A percentile compares a stretch with the other conserved stretches of the same genome.
Evolutionary conservation across 1,284 basidiomycete species (phyloP).

Genomic region (Boletus albobrunnescens): DNA sequence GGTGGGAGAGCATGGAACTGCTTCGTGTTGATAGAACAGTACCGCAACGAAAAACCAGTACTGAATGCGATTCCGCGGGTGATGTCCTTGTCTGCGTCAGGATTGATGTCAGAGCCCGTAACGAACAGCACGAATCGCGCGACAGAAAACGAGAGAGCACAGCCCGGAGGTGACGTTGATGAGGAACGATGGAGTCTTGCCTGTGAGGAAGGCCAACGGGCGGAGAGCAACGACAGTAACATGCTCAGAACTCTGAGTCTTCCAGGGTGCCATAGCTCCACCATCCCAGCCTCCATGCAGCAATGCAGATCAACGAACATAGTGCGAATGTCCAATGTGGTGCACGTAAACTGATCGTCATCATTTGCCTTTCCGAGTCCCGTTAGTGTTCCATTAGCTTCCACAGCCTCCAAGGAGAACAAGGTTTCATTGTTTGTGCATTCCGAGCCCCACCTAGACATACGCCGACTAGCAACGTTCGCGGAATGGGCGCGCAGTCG

Average conservation of each 20-base stretch:
- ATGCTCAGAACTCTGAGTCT: constrained; percentile 55
- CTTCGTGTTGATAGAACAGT: constrained; percentile 51
- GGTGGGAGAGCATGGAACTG: constrained; percentile 44
- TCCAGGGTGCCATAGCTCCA: constrained; percentile 72
- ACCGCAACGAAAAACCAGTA: constrained; percentile 56
- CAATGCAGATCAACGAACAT: constrained; percentile 49
- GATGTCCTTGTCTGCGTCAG: constrained; percentile 59
- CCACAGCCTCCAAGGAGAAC: constrained; percentile 54
- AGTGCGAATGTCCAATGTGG: constrained; percentile 48
- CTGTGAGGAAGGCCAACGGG: constrained; percentile 24
- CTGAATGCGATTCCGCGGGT: constrained; percentile 71
- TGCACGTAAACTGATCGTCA: constrained; percentile 36
- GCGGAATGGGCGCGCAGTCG: constrained; percentile 38
- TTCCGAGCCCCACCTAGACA: constrained; percentile 33
- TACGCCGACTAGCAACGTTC: constrained; percentile 19
- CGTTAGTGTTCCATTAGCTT: constrained; percentile 42
- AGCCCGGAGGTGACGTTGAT: constrained; percentile 46
- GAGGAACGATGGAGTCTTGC: constrained; percentile 30
- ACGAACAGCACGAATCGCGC: constrained; percentile 65
- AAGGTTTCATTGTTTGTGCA: constrained; percentile 45
- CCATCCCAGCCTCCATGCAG: constrained; percentile 56
- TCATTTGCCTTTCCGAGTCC: constrained; percentile 49
- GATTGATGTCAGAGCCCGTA: constrained; percentile 75
- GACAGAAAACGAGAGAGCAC: constrained; percentile 57
- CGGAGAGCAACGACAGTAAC: constrained; percentile 27